Evolutionary conservation across 169 alveolate genomes (phyloP), one percentile per base, ranked within the genome.

Genomic region (Plasmodium vinckei): DNA sequence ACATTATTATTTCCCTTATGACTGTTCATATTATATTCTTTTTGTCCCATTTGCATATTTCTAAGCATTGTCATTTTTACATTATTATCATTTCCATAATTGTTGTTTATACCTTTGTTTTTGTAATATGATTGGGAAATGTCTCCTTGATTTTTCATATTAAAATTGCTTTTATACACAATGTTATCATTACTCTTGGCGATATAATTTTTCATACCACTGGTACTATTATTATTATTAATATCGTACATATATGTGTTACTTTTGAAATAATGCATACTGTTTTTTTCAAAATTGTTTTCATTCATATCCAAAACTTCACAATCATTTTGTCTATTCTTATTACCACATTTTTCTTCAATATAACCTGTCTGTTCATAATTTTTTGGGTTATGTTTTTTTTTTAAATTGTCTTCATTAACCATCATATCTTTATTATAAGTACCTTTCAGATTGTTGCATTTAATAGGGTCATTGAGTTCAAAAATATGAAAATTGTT

Each of bases 401-500:
- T 72, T 72, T 44, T 87, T 27, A 64, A 19, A 33, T 69, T 68
- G 53, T 87, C 92, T 59, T 10, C 64, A 21, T n/a, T 71, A 49
- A 82, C 42, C 19, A 71, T 67, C 19, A 71, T 67, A 49, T 47
- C 59, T 70, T 65, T 82, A 60, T 67, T 70, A 82, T 33, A 75
- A 49, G 65, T 19, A 51, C 39, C 49, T n/a, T 72, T n/a, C 27
- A 42, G 9, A 61, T 86, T 49, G 46, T 69, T 71, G n/a, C 86
- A 60, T 15, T 86, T 73, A 7, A 44, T 53, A 13, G 91, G 70
- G 13, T 70, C 79, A 23, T 21, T 86, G n/a, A 73, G 70, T 59
- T 71, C 91, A 46, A 86, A 86, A 39, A 67, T 86, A 19, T 44
- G 13, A 64, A 86, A 70, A 70, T 86, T 68, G 56, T 60, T 75